Base-by-base conservation (phyloP, 2,329 filamentous ascomycete species). In the Gliomastix tumulicola region DNA sequence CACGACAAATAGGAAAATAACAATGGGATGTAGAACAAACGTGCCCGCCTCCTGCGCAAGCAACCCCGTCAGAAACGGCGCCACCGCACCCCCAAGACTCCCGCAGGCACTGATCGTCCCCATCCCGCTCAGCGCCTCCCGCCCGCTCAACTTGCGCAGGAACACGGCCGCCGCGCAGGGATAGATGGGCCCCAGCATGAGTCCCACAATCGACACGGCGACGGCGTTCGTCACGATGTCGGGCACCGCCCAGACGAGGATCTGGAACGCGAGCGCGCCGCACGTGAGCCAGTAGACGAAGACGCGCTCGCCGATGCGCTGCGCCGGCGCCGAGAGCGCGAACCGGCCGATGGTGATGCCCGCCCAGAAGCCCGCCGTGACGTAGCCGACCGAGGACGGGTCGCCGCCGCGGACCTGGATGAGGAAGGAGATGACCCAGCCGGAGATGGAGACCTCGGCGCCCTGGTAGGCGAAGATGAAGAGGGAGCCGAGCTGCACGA, bases 391-490 rank as follows among this genome's bases (percentile, higher is more conserved):
- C 4, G 71, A 68, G 0, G 72, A 66, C 7, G 84, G 84, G 47
- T 83, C 70, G 12, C 84, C 86, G 39, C 78, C 65, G 25, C 86
- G 79, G 43, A 79, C 74, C 34, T 74, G 72, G 57, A 92, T 88
- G 27, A 94, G 65, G 63, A 89, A 94, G 3, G 83, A 88, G 43
- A 90, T 88, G 34, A 90, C 82, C 88, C 87, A 94, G 36, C 87
- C 86, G 0, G 82, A 86, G 44, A 90, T 85, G 40, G 80, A 81
- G 13, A 94, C 86, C 59, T 94, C 87, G 23, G 84, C 82, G 22
- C 86, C 87, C 58, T 92, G 85, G 56, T 94, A 94, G 19, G 80
- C 77, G 55, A 94, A 92, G 56, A 92, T 84, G 65, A 92, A 92
- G 9, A 87, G 56, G 0, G 86, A 82, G 4, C 85, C 84, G 0